phyloP scores from a whole-genome alignment of 2,329 filamentous ascomycete species.

The Venturia asperata region DNA sequence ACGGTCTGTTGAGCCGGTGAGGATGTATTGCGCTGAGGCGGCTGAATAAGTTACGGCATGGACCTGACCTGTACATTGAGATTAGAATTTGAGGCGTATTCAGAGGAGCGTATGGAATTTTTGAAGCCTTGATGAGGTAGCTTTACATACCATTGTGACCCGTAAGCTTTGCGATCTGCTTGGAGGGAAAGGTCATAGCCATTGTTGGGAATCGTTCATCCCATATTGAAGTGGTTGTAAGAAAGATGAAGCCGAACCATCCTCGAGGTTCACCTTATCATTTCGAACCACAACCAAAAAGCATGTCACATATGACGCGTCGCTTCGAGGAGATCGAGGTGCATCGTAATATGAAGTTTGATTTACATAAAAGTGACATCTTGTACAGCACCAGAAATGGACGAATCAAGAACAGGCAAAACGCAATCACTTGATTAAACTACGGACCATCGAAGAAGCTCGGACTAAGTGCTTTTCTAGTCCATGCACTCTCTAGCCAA shows the following conservation, averaged over 20 bases:
- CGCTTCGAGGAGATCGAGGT: too few relatives aligned
- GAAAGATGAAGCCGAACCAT: background rate
- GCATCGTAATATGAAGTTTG: too few relatives aligned
- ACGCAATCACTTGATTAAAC: constrained; percentile 4
- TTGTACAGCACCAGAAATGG: background rate
- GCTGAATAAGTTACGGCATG: constrained; percentile 46
- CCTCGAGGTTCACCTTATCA: background rate
- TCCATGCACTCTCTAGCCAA: background rate
- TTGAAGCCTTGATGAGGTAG: background rate
- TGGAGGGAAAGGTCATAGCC: constrained; percentile 14
- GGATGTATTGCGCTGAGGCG: constrained; percentile 49
- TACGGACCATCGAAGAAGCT: background rate
- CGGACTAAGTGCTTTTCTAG: constrained; percentile 2
- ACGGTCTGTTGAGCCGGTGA: constrained; percentile 81
- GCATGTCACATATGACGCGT: too few relatives aligned
- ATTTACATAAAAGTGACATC: too few relatives aligned
- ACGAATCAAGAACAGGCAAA: background rate
- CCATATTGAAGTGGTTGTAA: constrained; percentile 1
- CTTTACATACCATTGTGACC: constrained; percentile 18
- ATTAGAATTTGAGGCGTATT: background rate
- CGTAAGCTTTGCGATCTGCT: constrained; percentile 15
- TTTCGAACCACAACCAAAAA: background rate
- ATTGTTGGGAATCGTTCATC: background rate
- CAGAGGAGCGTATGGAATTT: background rate
- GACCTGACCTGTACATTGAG: constrained; percentile 33